Percentiles rank a stretch among this genome's conserved stretches.
Evolutionary conservation across 257 asterid genomes (phyloP).

Genomic region (Fraxinus americana): DNA sequence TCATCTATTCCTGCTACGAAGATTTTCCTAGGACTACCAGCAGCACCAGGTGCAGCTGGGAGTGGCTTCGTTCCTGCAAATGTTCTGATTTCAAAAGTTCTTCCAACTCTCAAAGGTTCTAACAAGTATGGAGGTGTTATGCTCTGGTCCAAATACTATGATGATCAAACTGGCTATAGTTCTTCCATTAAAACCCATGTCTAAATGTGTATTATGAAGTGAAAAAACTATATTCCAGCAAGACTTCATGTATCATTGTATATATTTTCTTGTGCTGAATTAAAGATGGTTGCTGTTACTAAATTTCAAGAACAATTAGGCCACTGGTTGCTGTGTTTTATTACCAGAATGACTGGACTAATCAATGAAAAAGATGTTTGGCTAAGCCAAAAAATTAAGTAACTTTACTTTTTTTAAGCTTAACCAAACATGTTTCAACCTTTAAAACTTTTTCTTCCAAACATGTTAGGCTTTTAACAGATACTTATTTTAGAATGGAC

Average conservation of each 20-base stretch:
- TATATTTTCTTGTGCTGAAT: conserved; percentile 13
- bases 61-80: conserved; percentile 54
- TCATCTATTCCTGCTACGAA: conserved; percentile 45
- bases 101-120: conserved; percentile 57
- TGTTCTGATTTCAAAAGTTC: conserved; percentile 45
- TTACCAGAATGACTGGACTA: no score
- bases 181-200: conserved; percentile 52
- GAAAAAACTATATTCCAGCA: not conserved
- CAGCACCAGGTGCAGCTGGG: conserved; percentile 69
- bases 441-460: no score
- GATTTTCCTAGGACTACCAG: conserved; percentile 63
- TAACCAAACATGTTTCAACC: no score
- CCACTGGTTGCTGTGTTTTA: no score
- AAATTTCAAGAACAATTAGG: no score
- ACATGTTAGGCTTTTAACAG: no score
- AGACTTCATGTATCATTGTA: not conserved
- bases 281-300: not conserved
- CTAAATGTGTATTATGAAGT: conserved; percentile 21
- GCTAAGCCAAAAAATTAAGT: no score
- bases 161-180: conserved; percentile 56
- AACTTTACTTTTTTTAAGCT: no score
- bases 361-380: no score
- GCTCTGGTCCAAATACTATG: conserved; percentile 66
- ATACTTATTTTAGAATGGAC: no score
- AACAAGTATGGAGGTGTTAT: conserved; percentile 66